Base-by-base conservation (phyloP, 495 filamentous ascomycete genomes). In the Hypoxylon perforatum region DNA sequence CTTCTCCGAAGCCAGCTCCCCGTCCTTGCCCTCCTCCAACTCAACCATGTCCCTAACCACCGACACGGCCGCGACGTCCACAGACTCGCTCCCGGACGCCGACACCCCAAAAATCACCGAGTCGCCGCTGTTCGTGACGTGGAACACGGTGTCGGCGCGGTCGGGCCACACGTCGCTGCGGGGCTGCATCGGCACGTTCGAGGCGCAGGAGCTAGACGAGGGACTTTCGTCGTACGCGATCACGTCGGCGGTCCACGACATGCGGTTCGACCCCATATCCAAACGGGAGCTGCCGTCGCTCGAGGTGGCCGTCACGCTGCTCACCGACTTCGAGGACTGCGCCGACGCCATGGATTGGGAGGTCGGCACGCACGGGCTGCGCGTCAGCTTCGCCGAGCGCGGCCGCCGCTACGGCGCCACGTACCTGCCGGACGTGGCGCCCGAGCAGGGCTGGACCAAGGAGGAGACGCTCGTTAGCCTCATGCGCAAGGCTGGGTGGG, bases 101-200 rank as follows among this genome's bases (percentile, higher is more conserved):
- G 67, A 36, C n/a, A 33, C 42, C 36, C n/a, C n/a, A n/a, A n/a
- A n/a, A n/a, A 61, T 78, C 18, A 73, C 77, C 67, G 73, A 79
- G 18, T 80, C 78, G 49, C 95, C 95, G 4, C 82, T 99, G 12
- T 99, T 99, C 75, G 91, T 99, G 12, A 98, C 95, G 0, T 99
- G 96, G 95, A 96, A 97, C 76, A 91, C 86, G 0, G 52, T 91
- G 23, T 87, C 85, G 3, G 60, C 74, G 0, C 81, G 81, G 21
- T 83, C 84, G 58, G 86, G 85, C 14, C 54, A 69, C 64, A 89
- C 87, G 66, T 86, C 84, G 33, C 84, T 99, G 14, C 91, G 95
- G 46, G 95, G 95, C 28, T 99, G 95, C 82, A 99, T 99, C 70
- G 95, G 95, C 65, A 99, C 95, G 0, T 98, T 98, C 73, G 93